phyloP scores from a whole-genome alignment of 2,329 filamentous ascomycete species.

The Xylariales sp. region DNA sequence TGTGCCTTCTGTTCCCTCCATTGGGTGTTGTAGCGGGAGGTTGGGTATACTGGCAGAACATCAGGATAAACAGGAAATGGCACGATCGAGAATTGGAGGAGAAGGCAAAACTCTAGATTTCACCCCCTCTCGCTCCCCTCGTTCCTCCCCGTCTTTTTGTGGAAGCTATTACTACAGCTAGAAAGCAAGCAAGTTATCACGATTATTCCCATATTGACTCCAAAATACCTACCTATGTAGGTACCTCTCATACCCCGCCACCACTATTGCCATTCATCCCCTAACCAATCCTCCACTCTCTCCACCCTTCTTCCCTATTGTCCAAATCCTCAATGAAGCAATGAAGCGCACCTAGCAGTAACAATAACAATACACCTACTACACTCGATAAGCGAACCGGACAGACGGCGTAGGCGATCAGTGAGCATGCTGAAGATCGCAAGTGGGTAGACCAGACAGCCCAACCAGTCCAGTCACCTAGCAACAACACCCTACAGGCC shows the following conservation, averaged over 20 bases:
- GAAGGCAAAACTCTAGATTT: constrained; percentile 55
- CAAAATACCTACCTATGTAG: background rate
- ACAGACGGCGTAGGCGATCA: background rate
- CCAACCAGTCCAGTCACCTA: background rate
- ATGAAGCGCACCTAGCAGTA: background rate
- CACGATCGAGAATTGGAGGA: constrained; percentile 65
- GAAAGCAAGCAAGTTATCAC: constrained; percentile 1
- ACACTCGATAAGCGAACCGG: background rate
- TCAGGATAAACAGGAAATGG: constrained; percentile 77
- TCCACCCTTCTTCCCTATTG: background rate
- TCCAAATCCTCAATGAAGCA: background rate
- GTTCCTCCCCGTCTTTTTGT: background rate
- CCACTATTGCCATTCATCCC: constrained; percentile 7
- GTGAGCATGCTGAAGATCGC: background rate
- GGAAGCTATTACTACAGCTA: background rate
- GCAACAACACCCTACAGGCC: constrained; percentile 1
- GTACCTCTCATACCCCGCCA: background rate
- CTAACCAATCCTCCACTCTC: background rate
- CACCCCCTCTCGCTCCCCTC: too few species aligned
- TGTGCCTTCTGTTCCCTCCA: constrained; percentile 77
- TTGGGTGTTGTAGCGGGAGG: constrained; percentile 74
- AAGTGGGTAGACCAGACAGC: background rate
- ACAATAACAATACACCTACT: constrained; percentile 1
- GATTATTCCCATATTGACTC: background rate
- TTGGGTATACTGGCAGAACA: constrained; percentile 80